Conservation (phyloP, 1,139 yeast genomes). For the Geotrichum bryndzae region DNA sequence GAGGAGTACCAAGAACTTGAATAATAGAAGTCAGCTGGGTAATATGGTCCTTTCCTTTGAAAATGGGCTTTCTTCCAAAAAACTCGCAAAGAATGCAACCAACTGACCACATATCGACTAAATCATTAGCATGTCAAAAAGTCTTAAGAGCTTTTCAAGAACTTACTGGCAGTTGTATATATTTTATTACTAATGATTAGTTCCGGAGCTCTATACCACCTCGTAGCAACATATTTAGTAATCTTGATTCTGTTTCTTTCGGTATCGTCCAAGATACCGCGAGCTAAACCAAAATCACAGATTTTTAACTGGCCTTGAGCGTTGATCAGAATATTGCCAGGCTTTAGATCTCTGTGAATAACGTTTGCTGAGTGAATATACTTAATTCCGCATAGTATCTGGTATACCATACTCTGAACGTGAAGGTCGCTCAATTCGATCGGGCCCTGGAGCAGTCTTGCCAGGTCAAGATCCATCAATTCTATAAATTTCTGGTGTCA, state of each 20-base stretch:
- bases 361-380: constrained; percentile 78
- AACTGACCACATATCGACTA: constrained; percentile 89
- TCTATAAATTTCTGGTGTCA: constrained; percentile 38
- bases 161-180: constrained; percentile 35
- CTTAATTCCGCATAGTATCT: constrained; percentile 70
- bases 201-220: constrained; percentile 97
- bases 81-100: constrained; percentile 90
- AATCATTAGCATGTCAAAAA: constrained; percentile 31
- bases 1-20: constrained; percentile 75
- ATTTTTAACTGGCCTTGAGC: constrained; percentile 65
- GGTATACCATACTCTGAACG: constrained; percentile 68
- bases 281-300: constrained; percentile 84
- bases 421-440: constrained; percentile 78
- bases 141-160: not conserved
- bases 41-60: constrained; percentile 77
- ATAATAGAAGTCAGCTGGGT: constrained; percentile 79
- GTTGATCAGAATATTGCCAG: constrained; percentile 76
- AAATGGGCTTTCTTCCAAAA: constrained; percentile 74
- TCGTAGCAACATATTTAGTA: constrained; percentile 85
- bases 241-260: constrained; percentile 42
- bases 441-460: constrained; percentile 64
- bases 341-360: constrained; percentile 79
- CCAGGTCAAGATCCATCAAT: constrained; percentile 71
- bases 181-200: constrained; percentile 57
- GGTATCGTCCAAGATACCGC: constrained; percentile 49